phyloP scores from a whole-genome alignment of 2,329 filamentous ascomycete species.

The Cladophialophora yegresii region DNA sequence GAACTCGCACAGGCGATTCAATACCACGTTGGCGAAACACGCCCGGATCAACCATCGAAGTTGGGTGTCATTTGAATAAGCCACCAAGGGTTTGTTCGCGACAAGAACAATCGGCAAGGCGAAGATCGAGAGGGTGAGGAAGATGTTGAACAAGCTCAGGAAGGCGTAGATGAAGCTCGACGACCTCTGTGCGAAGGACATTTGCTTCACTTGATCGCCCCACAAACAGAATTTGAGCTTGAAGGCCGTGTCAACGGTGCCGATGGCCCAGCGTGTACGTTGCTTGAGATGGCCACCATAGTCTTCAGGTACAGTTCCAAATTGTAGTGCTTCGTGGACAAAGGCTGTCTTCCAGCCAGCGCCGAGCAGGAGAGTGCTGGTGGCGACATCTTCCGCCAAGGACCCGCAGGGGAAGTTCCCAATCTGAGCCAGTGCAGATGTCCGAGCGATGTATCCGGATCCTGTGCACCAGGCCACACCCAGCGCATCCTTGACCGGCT shows the following conservation, averaged over 20 bases:
- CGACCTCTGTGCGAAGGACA: slow-evolving; percentile 61
- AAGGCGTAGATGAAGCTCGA: slow-evolving; percentile 61
- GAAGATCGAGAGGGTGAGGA: slow-evolving; percentile 58
- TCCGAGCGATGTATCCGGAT: slow-evolving; percentile 39
- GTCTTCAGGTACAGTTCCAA: slow-evolving; percentile 42
- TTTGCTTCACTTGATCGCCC: slow-evolving; percentile 55
- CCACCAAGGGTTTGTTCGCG: slow-evolving; percentile 60
- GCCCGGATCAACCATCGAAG: slow-evolving; percentile 61
- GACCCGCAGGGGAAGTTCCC: slow-evolving; percentile 41
- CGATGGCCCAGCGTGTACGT: slow-evolving; percentile 45
- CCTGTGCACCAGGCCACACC: slow-evolving; percentile 41
- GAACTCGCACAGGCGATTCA: slow-evolving; percentile 59
- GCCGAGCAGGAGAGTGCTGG: slow-evolving; percentile 38
- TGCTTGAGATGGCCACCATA: slow-evolving; percentile 45
- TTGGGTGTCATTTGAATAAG: slow-evolving; percentile 56
- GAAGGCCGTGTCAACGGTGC: slow-evolving; percentile 60
- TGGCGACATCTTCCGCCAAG: slow-evolving; percentile 40
- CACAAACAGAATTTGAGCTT: slow-evolving; percentile 63
- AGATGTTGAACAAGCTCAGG: slow-evolving; percentile 59
- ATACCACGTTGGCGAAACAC: slow-evolving; percentile 55
- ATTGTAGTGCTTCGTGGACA: slow-evolving; percentile 39
- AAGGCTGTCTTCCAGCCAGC: slow-evolving; percentile 40
- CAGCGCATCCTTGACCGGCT: slow-evolving; percentile 39
- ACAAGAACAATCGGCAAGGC: slow-evolving; percentile 62
- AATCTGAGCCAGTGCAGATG: slow-evolving; percentile 39